Evolutionary conservation across 164 flowering plant genomes (phyloP), one percentile per base, ranked within the genome.

Genomic region (Tetracentron sinense): DNA sequence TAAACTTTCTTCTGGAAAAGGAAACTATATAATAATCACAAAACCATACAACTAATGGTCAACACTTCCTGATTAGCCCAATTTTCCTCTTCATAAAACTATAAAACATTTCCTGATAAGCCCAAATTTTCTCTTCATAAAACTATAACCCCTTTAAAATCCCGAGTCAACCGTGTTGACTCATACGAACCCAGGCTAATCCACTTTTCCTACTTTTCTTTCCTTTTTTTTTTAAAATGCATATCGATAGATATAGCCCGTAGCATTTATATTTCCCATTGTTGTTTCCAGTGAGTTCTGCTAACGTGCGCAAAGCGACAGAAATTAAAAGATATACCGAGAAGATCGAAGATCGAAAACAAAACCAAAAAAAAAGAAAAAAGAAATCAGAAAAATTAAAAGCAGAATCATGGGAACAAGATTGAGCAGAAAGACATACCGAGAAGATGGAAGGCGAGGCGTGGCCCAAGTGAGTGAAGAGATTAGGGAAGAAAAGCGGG

Each of bases 381-480:
- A 8, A 23, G n/a, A 27, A 17, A 6, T 20, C 22, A 31, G 51
- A 55, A 52, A 38, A 29, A 38, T 10, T 10, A 38, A 38, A 38
- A 38, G 11, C 4, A 38, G 60, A n/a, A 57, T 22, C 20, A 48
- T 44, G 31, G 33, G 52, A 25, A 62, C 20, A 12, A 64, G 25
- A 30, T 50, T 35, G 7, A 42, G 20, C 21, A 27, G 21, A 61
- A 14, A 16, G 7, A 60, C 79, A 31, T 71, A 89, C 96, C 78
- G 94, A 85, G 58, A 82, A 75, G 31, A 70, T 61, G 7, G 94
- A 85, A 61, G 94, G 79, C 2, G 79, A 83, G 27, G 92, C 93
- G 56, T 79, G 82, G 66, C 87, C 67, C 48, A 78, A 67, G 0
- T 87, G 87, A 35, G 60, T 53, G 69, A 83, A 81, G 54, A 86